These are phyloP conservation scores for Solanum sejunctum DNA, from an alignment of 257 asterid genomes.

Conservation along the genomic window DNA sequence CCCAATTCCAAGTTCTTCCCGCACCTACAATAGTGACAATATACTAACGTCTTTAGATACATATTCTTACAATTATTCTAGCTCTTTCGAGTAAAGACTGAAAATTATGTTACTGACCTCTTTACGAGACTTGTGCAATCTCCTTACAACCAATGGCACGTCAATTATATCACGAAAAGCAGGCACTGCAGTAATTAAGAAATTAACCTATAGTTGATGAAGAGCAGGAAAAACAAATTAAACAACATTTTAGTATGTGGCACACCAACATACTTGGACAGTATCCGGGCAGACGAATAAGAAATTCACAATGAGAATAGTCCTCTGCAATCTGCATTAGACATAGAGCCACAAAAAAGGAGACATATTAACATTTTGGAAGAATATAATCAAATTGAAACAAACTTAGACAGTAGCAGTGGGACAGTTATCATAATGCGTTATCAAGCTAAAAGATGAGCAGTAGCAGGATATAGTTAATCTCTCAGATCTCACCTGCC, in stretches of 20 bases:
- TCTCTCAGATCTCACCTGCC: conserved; percentile 57
- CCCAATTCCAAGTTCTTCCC: conserved; percentile 71
- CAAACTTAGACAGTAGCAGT: not conserved
- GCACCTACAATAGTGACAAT: conserved; percentile 37
- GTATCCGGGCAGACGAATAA: conserved; percentile 95
- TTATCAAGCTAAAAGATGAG: not conserved
- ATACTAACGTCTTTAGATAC: not conserved
- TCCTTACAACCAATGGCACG: conserved; percentile 92
- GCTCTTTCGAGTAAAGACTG: not conserved
- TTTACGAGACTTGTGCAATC: conserved; percentile 71
- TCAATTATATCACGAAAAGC: conserved; percentile 96
- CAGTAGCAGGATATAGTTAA: not conserved
- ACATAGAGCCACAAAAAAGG: not conserved
- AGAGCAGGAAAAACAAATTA: not conserved
- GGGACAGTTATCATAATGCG: not conserved
- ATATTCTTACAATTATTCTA: not conserved
- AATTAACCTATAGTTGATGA: not conserved
- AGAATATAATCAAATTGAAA: not conserved
- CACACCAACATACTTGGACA: conserved; percentile 69
- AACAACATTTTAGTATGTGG: not conserved
- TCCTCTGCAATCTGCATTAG: conserved; percentile 87
- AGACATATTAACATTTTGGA: not conserved
- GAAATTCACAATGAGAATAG: conserved; percentile 94
- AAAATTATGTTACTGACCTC: conserved; percentile 35
- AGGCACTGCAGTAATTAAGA: conserved; percentile 54